Evolutionary conservation across 2,329 filamentous ascomycete genomes (phyloP).

Genomic region (Tolypocladium guangdongense): DNA sequence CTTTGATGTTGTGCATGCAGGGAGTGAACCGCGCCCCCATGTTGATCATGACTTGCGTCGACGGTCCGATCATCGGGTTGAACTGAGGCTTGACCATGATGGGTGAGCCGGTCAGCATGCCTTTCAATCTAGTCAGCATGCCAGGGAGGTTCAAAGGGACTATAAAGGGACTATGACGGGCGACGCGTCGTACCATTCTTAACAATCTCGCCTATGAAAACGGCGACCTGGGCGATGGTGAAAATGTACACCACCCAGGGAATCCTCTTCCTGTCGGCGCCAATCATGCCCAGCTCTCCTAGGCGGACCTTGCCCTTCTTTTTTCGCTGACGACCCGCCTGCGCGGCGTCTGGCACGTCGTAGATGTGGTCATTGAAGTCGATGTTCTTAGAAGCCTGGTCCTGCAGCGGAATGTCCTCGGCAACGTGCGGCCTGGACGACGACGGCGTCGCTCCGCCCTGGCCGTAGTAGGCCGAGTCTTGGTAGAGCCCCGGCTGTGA

Average conservation of each 20-base stretch:
- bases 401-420: constrained; percentile 48
- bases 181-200: constrained; percentile 57
- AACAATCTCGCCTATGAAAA: constrained; percentile 83
- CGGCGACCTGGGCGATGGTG: constrained; percentile 63
- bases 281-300: constrained; percentile 50
- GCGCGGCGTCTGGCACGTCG: constrained; percentile 34
- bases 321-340: constrained; percentile 12
- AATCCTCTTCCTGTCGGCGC: constrained; percentile 42
- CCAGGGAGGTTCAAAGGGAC: not conserved
- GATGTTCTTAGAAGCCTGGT: constrained; percentile 32
- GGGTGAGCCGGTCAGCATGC: constrained; percentile 63
- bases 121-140: constrained; percentile 29
- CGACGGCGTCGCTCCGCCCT: constrained; percentile 20
- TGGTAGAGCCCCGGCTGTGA: constrained; percentile 26
- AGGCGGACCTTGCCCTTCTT: constrained; percentile 38
- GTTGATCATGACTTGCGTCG: constrained; percentile 81
- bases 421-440: constrained; percentile 24
- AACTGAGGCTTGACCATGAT: constrained; percentile 75
- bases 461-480: constrained; percentile 48
- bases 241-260: constrained; percentile 79
- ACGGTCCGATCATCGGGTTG: constrained; percentile 96
- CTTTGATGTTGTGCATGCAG: constrained; percentile 80
- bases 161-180: not conserved
- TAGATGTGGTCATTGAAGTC: constrained; percentile 49
- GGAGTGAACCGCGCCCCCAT: constrained; percentile 90